A percentile compares a stretch with the other conserved stretches of the same genome.
phyloP scores from a whole-genome alignment of 495 filamentous ascomycete genomes.

The Penicillium macrosclerotiorum region DNA sequence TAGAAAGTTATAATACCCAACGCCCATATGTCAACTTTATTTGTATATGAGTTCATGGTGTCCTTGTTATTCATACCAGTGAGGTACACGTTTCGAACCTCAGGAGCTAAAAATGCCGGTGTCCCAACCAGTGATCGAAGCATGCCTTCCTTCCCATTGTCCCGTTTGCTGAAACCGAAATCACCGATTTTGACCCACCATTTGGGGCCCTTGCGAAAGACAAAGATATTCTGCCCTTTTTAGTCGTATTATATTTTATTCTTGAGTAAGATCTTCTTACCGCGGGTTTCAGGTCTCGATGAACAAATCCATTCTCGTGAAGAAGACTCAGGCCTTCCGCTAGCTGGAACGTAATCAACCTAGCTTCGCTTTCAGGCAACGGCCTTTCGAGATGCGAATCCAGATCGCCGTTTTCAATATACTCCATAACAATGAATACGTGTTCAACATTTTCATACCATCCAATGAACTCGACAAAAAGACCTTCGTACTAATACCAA shows the following conservation, averaged over 20 bases:
- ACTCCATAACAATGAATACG: conserved; percentile 39
- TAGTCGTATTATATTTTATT: neutral
- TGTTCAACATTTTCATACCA: conserved; percentile 29
- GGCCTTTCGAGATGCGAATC: conserved; percentile 4
- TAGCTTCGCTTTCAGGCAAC: conserved; percentile 36
- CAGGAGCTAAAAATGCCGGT: neutral
- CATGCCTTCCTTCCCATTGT: neutral
- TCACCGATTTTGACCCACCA: conserved; percentile 39
- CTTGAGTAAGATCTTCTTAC: conserved; percentile 14
- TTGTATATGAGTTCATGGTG: neutral
- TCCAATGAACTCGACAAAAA: conserved; percentile 32
- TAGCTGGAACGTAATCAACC: conserved; percentile 39
- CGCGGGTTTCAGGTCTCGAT: conserved; percentile 50
- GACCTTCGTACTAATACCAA: conserved; percentile 13
- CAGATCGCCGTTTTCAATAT: conserved; percentile 18
- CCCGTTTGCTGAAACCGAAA: conserved; percentile 27
- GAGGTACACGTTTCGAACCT: neutral
- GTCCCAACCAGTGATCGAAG: neutral
- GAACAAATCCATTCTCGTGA: conserved; percentile 42
- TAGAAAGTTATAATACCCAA: conserved; percentile 4
- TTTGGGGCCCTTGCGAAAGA: neutral
- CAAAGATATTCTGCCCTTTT: conserved; percentile 13
- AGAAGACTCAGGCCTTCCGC: conserved; percentile 41
- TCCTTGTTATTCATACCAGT: neutral
- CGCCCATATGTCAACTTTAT: conserved; percentile 9